Evolutionary conservation across 2,329 filamentous ascomycete genomes (phyloP).

Genomic region (Zymoseptoria ardabiliae): DNA sequence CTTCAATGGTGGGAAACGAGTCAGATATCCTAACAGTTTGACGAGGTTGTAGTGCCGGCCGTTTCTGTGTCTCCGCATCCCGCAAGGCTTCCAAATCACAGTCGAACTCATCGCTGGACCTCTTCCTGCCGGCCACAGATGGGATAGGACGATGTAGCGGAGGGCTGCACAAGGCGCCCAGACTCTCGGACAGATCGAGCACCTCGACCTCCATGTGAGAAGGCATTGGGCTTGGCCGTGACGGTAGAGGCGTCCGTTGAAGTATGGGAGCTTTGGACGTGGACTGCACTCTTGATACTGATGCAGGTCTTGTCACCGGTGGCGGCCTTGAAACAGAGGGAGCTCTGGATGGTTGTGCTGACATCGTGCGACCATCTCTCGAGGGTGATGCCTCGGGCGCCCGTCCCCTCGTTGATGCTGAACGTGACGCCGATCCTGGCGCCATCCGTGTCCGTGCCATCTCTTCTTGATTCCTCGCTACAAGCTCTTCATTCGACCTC

Average conservation of each 20-base stretch:
- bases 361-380: background rate
- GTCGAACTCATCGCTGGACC: conserved; percentile 41
- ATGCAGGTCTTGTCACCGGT: background rate
- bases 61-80: conserved; percentile 8
- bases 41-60: conserved; percentile 1
- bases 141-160: background rate
- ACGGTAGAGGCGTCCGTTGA: background rate
- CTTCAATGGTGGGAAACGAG: conserved; percentile 36
- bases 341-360: background rate
- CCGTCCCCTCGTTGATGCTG: conserved; percentile 20
- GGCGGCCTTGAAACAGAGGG: background rate
- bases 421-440: conserved; percentile 36
- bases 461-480: conserved; percentile 9
- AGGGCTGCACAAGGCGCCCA: conserved; percentile 16
- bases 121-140: conserved; percentile 31
- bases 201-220: conserved; percentile 19
- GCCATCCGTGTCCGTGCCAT: conserved; percentile 41
- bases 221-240: conserved; percentile 6
- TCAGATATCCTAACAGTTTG: conserved; percentile 12
- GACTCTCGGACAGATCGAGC: conserved; percentile 29
- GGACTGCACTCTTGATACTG: background rate
- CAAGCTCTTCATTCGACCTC: conserved; percentile 1
- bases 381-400: conserved; percentile 8
- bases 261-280: background rate
- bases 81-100: conserved; percentile 15